A percentile compares a stretch with the other conserved stretches of the same genome.
phyloP scores from a whole-genome alignment of 805 yeast species.

The Saccharomycopsis schoenii region DNA sequence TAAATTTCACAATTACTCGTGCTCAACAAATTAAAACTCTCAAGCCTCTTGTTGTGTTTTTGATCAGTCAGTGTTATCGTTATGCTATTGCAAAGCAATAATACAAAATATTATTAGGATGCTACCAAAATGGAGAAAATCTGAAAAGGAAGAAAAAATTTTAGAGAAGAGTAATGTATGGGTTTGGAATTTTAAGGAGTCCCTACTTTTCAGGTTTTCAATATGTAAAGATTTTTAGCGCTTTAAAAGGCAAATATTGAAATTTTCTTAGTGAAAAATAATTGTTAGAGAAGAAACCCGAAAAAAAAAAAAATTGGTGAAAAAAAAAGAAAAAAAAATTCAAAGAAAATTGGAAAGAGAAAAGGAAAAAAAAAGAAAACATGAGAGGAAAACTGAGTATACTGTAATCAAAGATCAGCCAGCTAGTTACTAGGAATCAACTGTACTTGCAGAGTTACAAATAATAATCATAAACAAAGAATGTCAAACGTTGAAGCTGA shows the following conservation, averaged over 20 bases:
- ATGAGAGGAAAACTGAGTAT: neutral
- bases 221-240: neutral
- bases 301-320: neutral
- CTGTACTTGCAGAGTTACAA: neutral
- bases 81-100: too few relatives aligned
- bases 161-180: neutral
- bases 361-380: neutral
- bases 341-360: neutral
- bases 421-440: neutral
- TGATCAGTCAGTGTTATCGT: too few relatives aligned
- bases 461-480: slow-evolving; percentile 7
- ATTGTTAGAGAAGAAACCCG: neutral
- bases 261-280: neutral
- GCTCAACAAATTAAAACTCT: neutral
- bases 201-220: too few relatives aligned
- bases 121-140: neutral
- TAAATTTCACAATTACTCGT: too few relatives aligned
- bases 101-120: too few relatives aligned
- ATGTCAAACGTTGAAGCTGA: slow-evolving; percentile 66
- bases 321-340: neutral
- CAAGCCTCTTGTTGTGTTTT: neutral
- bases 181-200: neutral
- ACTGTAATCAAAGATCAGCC: too few relatives aligned
- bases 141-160: neutral
- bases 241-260: neutral